Percentiles rank a stretch among this genome's conserved stretches.
phyloP scores from a whole-genome alignment of 176 grass and related monocot genomes.

The Hyparrhenia diplandra region DNA sequence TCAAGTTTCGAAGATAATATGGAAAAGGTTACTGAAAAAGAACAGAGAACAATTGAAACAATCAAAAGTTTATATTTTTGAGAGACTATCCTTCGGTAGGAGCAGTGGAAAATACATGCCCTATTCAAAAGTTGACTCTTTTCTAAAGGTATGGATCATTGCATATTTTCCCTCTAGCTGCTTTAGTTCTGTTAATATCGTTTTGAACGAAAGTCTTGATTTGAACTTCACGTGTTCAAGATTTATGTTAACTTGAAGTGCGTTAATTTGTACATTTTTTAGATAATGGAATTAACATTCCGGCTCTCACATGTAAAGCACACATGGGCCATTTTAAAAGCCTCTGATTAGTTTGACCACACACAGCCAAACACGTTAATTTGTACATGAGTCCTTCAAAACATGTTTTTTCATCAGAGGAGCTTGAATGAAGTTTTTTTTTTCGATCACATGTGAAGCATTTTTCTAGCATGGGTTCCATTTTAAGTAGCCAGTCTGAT shows the following conservation, averaged over 20 bases:
- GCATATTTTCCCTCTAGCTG: neutral
- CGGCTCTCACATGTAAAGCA: too few relatives aligned
- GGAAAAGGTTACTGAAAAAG: conserved; percentile 82
- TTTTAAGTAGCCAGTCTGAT: neutral
- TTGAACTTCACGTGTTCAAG: neutral
- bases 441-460: neutral
- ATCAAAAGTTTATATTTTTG: conserved; percentile 76
- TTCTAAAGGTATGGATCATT: conserved; percentile 66
- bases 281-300: neutral
- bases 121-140: conserved; percentile 87
- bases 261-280: too few relatives aligned
- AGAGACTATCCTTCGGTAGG: conserved; percentile 63
- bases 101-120: conserved; percentile 62
- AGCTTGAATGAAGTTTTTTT: neutral
- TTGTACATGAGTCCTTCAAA: neutral
- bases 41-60: conserved; percentile 59
- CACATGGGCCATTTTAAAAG: too few relatives aligned
- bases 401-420: neutral
- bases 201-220: neutral
- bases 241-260: neutral
- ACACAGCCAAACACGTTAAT: too few relatives aligned
- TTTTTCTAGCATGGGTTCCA: neutral
- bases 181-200: neutral
- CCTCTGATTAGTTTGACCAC: too few relatives aligned
- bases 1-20: conserved; percentile 85